These are phyloP conservation scores for Psilocybe cubensis DNA, from an alignment of 768 basidiomycete genomes.

Conservation along the genomic window DNA sequence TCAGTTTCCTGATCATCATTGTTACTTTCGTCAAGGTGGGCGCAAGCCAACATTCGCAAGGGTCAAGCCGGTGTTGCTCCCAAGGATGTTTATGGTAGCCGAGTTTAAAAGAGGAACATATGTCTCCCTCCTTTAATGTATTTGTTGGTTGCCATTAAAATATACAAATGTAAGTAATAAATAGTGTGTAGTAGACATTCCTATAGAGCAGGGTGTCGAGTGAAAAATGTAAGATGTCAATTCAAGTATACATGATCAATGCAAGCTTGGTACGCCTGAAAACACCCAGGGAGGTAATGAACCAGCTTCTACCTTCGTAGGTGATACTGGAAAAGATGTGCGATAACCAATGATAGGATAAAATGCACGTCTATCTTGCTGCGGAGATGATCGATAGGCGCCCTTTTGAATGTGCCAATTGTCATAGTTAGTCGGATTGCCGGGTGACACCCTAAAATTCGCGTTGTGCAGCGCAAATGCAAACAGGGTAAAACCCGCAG, in stretches of 20 bases:
- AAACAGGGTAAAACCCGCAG: too few relatives aligned
- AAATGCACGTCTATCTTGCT: too few relatives aligned
- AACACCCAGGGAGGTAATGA: too few relatives aligned
- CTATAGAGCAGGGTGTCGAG: background rate
- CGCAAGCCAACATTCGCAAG: constrained; percentile 83
- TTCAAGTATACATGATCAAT: background rate
- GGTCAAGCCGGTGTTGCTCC: constrained; percentile 80
- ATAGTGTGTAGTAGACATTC: background rate
- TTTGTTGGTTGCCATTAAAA: background rate
- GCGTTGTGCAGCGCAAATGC: too few relatives aligned
- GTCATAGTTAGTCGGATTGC: too few relatives aligned
- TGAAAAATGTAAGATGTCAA: background rate
- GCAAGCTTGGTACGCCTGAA: too few relatives aligned
- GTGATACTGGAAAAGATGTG: too few relatives aligned
- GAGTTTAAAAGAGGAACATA: constrained; percentile 38
- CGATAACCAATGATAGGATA: too few relatives aligned
- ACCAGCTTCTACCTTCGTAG: too few relatives aligned
- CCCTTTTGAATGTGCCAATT: too few relatives aligned
- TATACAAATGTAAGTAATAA: constrained; percentile 10
- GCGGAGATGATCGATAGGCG: too few relatives aligned
- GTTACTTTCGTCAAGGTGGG: constrained; percentile 67
- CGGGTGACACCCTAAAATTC: too few relatives aligned
- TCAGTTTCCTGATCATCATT: constrained; percentile 1
- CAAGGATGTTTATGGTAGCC: constrained; percentile 79
- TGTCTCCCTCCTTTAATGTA: background rate